Percentiles rank a stretch among this genome's conserved stretches.
phyloP scores from a whole-genome alignment of 148 eudicot genomes.

The Spergularia bocconei region DNA sequence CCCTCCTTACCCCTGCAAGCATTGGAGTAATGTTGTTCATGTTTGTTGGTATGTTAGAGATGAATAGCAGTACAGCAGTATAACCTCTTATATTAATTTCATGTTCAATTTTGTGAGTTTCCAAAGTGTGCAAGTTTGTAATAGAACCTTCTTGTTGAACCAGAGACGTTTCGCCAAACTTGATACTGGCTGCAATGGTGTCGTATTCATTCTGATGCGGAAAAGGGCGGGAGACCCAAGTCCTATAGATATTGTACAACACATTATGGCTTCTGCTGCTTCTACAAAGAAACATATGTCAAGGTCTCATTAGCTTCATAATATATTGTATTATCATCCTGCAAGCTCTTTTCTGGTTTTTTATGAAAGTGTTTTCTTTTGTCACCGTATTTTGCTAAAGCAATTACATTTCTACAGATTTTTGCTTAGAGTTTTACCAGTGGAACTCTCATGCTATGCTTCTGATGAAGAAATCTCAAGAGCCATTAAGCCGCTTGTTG shows the following conservation, averaged over 20 bases:
- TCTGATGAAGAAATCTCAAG: slow-evolving; percentile 87
- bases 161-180: slow-evolving; percentile 83
- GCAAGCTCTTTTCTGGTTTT: not conserved
- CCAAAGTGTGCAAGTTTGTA: not conserved
- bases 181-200: slow-evolving; percentile 95
- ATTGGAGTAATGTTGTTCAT: too few relatives aligned
- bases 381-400: not conserved
- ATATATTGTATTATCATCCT: not conserved
- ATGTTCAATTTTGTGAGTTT: not conserved
- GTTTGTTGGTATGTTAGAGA: too few relatives aligned
- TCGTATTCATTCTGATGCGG: slow-evolving; percentile 78
- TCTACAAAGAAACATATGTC: slow-evolving; percentile 78
- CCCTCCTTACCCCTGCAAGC: too few relatives aligned
- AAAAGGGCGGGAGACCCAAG: slow-evolving; percentile 79
- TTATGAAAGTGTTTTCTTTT: not conserved
- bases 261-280: slow-evolving; percentile 75
- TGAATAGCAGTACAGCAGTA: too few relatives aligned
- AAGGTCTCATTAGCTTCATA: slow-evolving; percentile 45
- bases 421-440: slow-evolving; percentile 76
- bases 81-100: not conserved
- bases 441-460: slow-evolving; percentile 87
- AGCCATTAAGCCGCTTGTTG: slow-evolving; percentile 78
- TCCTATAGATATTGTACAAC: slow-evolving; percentile 72
- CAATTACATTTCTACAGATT: slow-evolving; percentile 45
- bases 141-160: slow-evolving; percentile 19